Conservation (phyloP, 371 early-diverging fungal species). For the Lichtheimia corymbifera region DNA sequence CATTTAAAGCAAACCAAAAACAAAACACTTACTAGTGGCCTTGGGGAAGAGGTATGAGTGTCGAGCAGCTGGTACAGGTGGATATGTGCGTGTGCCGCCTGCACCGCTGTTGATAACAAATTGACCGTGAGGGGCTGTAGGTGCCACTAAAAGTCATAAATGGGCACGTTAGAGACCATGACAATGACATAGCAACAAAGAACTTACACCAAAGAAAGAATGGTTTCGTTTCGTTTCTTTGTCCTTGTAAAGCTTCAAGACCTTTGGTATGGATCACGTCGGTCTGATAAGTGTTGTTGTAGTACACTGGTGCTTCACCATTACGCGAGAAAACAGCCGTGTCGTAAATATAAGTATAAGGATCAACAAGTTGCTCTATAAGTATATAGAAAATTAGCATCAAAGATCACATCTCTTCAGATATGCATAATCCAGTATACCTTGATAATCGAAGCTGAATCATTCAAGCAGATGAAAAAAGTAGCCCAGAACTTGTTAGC, state of each 20-base stretch:
- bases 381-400: not conserved
- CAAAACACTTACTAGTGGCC: conserved; percentile 36
- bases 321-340: conserved; percentile 59
- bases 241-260: conserved; percentile 42
- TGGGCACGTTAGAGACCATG: not conserved
- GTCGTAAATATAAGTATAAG: conserved; percentile 61
- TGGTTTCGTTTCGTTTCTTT: conserved; percentile 47
- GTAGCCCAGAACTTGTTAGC: too few species aligned
- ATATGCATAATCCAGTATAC: not conserved
- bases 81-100: not conserved
- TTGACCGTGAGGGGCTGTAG: conserved; percentile 35
- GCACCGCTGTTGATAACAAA: conserved; percentile 11
- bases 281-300: conserved; percentile 56
- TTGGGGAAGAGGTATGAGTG: conserved; percentile 55
- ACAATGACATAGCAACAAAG: not conserved
- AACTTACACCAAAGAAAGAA: conserved; percentile 52
- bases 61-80: conserved; percentile 53
- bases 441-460: conserved; percentile 22
- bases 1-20: not conserved
- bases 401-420: not conserved
- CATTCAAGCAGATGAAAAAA: not conserved
- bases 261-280: conserved; percentile 65
- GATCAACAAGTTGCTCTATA: conserved; percentile 62
- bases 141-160: conserved; percentile 5
- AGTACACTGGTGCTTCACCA: conserved; percentile 49